Conservation (phyloP, 2,329 filamentous ascomycete genomes). For the Gnomoniopsis sp. region DNA sequence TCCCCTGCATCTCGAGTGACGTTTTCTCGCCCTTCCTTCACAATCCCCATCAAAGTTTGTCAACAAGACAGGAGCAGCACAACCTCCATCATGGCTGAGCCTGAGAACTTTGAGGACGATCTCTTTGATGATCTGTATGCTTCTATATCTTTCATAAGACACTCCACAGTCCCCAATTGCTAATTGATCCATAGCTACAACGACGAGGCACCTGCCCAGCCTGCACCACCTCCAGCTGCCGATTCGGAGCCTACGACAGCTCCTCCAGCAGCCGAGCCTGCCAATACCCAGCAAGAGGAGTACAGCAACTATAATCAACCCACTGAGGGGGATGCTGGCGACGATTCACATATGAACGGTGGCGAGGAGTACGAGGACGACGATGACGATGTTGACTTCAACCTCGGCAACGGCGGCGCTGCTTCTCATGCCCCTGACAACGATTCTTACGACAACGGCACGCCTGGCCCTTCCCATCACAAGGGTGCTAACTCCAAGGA, state of each 20-base stretch:
- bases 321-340: slow-evolving; percentile 20
- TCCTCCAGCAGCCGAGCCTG: slow-evolving; percentile 14
- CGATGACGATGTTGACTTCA: slow-evolving; percentile 53
- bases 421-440: slow-evolving; percentile 23
- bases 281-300: slow-evolving; percentile 23
- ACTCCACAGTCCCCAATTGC: background rate
- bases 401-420: slow-evolving; percentile 38
- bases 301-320: slow-evolving; percentile 24
- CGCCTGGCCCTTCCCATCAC: slow-evolving; percentile 28
- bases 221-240: slow-evolving; percentile 22
- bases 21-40: background rate
- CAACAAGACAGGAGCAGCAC: background rate
- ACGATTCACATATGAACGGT: slow-evolving; percentile 36
- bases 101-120: slow-evolving; percentile 79
- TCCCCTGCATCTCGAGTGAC: background rate
- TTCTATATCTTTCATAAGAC: background rate
- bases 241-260: slow-evolving; percentile 24
- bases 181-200: slow-evolving; percentile 49
- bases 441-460: slow-evolving; percentile 28
- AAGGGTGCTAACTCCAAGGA: slow-evolving; percentile 73
- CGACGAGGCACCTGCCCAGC: slow-evolving; percentile 53
- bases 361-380: slow-evolving; percentile 39
- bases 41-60: background rate
- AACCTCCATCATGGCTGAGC: slow-evolving; percentile 62
- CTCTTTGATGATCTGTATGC: slow-evolving; percentile 86